Evolutionary conservation across 345 rosid species (phyloP).

Genomic region (Pistacia integerrima): DNA sequence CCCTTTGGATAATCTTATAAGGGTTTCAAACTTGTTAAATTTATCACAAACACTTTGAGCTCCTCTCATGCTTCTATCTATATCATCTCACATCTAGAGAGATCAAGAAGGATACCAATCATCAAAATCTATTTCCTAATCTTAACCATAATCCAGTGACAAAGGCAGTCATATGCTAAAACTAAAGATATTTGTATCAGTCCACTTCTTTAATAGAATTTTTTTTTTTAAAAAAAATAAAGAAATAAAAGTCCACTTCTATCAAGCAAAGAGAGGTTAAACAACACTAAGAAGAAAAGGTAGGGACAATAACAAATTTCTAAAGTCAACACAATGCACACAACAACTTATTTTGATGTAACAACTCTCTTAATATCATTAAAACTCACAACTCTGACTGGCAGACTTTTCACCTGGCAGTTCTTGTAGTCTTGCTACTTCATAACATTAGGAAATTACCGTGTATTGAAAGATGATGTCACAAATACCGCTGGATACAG

Average conservation of each 20-base stretch:
- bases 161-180: not conserved
- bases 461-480: slow-evolving; percentile 81
- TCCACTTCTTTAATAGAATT: too few relatives aligned
- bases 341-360: not conserved
- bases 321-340: not conserved
- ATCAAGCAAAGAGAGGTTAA: not conserved
- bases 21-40: not conserved
- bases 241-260: too few relatives aligned
- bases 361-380: not conserved
- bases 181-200: too few relatives aligned
- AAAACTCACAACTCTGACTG: not conserved
- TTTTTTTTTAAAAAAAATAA: too few relatives aligned
- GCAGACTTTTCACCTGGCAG: not conserved
- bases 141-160: not conserved
- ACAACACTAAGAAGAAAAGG: not conserved
- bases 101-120: not conserved
- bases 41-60: not conserved
- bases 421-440: not conserved
- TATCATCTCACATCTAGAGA: not conserved
- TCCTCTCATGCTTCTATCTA: not conserved
- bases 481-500: slow-evolving; percentile 79
- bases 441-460: slow-evolving; percentile 41
- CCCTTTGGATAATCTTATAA: not conserved
- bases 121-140: too few relatives aligned
- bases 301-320: not conserved